Base-by-base conservation (phyloP, 768 basidiomycete species). In the Suillus cothurnatus region DNA sequence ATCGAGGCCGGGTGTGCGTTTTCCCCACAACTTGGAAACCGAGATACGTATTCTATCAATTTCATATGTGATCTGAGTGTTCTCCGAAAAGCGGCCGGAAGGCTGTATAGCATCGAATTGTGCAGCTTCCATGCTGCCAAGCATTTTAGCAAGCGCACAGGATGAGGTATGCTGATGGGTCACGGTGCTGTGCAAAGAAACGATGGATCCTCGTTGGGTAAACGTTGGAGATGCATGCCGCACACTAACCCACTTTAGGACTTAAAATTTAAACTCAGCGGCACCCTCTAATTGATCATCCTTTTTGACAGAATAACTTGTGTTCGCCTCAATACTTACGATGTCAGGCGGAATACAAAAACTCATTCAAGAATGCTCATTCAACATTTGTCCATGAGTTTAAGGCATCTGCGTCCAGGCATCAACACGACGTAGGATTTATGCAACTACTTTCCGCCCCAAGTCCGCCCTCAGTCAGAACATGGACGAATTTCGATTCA, bases 191-290 rank as follows among this genome's bases (percentile, higher is more conserved):
- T 41, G 58, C 39, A 31, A 39, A 59, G 26, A 59, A 59, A 59
- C 39, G 58, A 59, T 21, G 57, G 21, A 58, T 19, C 57, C 57
- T 58, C 57, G 39, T 58, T 39, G 36, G n/a, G 38, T 28, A 28
- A 59, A 59, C 58, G 58, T 41, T 41, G 58, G 12, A 31, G 21
- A 59, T 21, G 26, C 58, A 41, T 41, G 57, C 38, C 6, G 0
- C 4, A 23, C 3, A 3, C 57, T 58, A 11, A 28, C 58, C 19
- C 36, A 23, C 26, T 38, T 17, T 38, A 26, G 36, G 36, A 49
- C 23, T 49, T 8, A 8, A 15, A 59, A 59, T 41, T 59, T 15
- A 59, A 59, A 12, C 28, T 59, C 58, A 59, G 58, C 58, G 58
- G 39, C 57, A 12, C 9, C 9, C 23, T 34, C 32, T 9, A 7